Conservation (phyloP, 2,329 filamentous ascomycete genomes). For the Aspergillus niger region DNA sequence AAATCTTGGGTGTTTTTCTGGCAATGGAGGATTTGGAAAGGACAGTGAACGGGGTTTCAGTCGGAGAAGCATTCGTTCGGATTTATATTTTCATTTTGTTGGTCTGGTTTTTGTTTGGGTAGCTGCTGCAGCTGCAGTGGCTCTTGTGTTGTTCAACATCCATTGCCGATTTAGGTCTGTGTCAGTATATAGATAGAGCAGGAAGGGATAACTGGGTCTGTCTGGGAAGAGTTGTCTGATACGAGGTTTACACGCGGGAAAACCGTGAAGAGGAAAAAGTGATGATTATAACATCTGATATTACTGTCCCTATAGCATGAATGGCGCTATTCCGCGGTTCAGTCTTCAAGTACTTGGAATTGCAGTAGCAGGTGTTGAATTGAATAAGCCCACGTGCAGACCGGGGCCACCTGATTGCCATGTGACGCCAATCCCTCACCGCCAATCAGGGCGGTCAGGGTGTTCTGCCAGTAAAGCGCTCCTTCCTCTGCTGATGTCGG, state of each 20-base stretch:
- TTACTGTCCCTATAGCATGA: background rate
- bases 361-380: background rate
- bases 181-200: constrained; percentile 16
- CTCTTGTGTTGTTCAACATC: constrained; percentile 3
- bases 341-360: background rate
- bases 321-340: background rate
- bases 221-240: constrained; percentile 2
- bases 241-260: background rate
- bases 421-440: background rate
- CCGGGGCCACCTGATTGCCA: background rate
- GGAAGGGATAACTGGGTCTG: background rate
- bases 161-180: constrained; percentile 10
- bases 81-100: constrained; percentile 12
- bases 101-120: background rate
- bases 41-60: constrained; percentile 17
- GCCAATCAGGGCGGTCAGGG: background rate
- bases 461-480: background rate
- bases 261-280: background rate
- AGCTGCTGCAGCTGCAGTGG: background rate
- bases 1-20: constrained; percentile 21
- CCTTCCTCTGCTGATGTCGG: background rate
- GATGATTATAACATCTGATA: background rate
- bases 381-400: background rate
- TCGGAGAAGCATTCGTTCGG: constrained; percentile 16
- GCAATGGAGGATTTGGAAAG: constrained; percentile 22